Conservation (phyloP, 768 basidiomycete genomes). For the Mycena venus region DNA sequence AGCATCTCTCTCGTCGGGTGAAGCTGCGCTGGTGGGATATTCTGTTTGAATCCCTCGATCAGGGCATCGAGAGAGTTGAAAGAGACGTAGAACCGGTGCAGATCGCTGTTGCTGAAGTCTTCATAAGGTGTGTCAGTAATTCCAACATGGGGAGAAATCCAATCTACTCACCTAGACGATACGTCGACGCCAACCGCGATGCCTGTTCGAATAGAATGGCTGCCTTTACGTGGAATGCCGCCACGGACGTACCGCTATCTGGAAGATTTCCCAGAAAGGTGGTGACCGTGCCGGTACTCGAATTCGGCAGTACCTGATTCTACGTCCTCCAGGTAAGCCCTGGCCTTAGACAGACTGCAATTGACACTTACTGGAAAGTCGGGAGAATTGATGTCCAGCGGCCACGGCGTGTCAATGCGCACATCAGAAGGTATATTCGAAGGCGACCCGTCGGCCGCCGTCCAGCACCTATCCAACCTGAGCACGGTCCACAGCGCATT, state of each 20-base stretch:
- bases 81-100: slow-evolving; percentile 33
- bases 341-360: not conserved
- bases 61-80: slow-evolving; percentile 43
- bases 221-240: slow-evolving; percentile 8
- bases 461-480: slow-evolving; percentile 51
- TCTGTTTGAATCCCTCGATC: slow-evolving; percentile 31
- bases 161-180: slow-evolving; percentile 32
- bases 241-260: slow-evolving; percentile 5
- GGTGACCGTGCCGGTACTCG: slow-evolving; percentile 19
- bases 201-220: slow-evolving; percentile 46
- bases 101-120: slow-evolving; percentile 38
- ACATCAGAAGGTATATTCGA: slow-evolving; percentile 46
- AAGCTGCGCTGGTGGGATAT: not conserved
- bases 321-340: not conserved
- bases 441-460: slow-evolving; percentile 43
- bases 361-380: not conserved
- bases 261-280: slow-evolving; percentile 11
- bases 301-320: not conserved
- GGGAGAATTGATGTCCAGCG: no score
- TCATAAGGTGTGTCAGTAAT: not conserved
- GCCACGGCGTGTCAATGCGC: slow-evolving; percentile 59
- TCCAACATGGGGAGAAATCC: not conserved
- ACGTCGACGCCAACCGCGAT: slow-evolving; percentile 29
- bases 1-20: slow-evolving; percentile 23
- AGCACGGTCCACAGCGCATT: slow-evolving; percentile 48